Evolutionary conservation across 208 protist genomes (phyloP).

Genomic region (Acanthamoeba triangularis): DNA sequence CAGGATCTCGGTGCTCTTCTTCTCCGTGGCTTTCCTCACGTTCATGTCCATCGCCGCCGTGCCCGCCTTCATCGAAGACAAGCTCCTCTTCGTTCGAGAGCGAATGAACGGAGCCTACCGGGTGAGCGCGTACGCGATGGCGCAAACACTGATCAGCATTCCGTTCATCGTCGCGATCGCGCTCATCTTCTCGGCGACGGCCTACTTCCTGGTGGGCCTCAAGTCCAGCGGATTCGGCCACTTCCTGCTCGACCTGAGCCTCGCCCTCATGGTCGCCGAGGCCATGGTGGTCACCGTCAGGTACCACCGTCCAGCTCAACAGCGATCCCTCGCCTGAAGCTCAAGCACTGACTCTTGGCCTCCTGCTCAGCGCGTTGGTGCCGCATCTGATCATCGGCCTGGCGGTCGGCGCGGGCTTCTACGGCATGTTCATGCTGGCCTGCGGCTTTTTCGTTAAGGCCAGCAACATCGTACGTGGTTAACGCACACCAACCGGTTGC

Average conservation of each 20-base stretch:
- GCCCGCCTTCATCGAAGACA: slow-evolving; percentile 69
- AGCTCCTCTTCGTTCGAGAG: slow-evolving; percentile 56
- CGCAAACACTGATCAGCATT: slow-evolving; percentile 20
- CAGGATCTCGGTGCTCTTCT: slow-evolving; percentile 70
- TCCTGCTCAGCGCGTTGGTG: slow-evolving; percentile 16
- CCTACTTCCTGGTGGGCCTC: slow-evolving; percentile 69
- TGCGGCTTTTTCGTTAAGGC: slow-evolving; percentile 69
- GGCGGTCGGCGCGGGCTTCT: slow-evolving; percentile 27
- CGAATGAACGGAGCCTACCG: slow-evolving; percentile 72
- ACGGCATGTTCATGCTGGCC: slow-evolving; percentile 72
- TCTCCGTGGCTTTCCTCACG: slow-evolving; percentile 69
- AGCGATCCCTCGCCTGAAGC: background rate
- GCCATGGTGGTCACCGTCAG: slow-evolving; percentile 54
- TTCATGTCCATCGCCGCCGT: slow-evolving; percentile 76
- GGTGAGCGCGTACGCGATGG: slow-evolving; percentile 63
- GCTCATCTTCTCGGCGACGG: background rate
- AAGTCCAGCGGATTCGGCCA: slow-evolving; percentile 42
- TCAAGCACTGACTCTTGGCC: background rate
- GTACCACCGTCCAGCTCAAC: background rate
- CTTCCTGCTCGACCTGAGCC: slow-evolving; percentile 46
- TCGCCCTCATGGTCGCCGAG: slow-evolving; percentile 43
- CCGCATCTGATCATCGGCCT: slow-evolving; percentile 61
- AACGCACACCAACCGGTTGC: too few species aligned
- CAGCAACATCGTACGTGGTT: slow-evolving; percentile 59
- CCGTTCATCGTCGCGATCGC: slow-evolving; percentile 51